Conservation (phyloP, 1,284 basidiomycete species). For the Cerrena zonata region DNA sequence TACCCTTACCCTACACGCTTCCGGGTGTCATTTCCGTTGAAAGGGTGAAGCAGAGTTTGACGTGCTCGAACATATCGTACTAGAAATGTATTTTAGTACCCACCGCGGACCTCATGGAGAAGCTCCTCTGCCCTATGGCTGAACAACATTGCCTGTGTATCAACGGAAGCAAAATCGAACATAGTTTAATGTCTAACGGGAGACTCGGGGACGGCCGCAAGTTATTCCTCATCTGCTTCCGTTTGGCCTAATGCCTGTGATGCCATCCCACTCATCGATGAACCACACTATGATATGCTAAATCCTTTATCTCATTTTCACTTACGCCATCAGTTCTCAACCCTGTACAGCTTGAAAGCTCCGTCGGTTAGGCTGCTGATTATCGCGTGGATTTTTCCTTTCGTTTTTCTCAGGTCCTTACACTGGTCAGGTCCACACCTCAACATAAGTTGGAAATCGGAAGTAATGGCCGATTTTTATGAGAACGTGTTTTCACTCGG, state of each 20-base stretch:
- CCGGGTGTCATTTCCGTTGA: not conserved
- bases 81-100: no score
- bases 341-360: not conserved
- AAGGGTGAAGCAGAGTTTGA: no score
- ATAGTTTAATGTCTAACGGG: not conserved
- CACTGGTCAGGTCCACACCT: no score
- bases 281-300: not conserved
- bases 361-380: not conserved
- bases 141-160: no score
- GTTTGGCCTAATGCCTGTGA: not conserved
- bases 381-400: not conserved
- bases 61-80: no score
- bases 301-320: constrained; percentile 3
- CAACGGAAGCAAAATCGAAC: not conserved
- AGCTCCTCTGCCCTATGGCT: no score
- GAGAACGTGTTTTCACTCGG: not conserved
- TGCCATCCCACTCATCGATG: not conserved
- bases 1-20: not conserved
- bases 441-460: no score
- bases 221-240: not conserved
- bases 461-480: no score
- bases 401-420: not conserved
- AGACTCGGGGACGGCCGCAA: not conserved
- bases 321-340: not conserved
- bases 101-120: no score